A percentile compares a stretch with the other conserved stretches of the same genome.
These are phyloP conservation scores for Colletotrichum plurivorum DNA, from an alignment of 2,329 filamentous ascomycete species.

Conservation along the genomic window DNA sequence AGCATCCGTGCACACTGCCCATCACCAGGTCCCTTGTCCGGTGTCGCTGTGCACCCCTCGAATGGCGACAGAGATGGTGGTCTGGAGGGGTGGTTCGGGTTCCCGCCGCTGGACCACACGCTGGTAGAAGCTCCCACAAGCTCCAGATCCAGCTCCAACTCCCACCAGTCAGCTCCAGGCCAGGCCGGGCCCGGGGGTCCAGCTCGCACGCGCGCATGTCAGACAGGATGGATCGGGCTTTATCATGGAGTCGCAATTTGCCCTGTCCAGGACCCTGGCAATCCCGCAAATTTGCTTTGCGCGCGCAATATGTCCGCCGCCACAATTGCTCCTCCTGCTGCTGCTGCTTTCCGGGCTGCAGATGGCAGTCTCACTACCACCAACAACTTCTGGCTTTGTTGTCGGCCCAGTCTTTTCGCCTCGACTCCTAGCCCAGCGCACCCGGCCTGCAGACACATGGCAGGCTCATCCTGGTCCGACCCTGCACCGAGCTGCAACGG, in stretches of 20 bases:
- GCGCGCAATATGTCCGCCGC: not conserved
- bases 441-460: slow-evolving; percentile 3
- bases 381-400: not conserved
- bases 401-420: not conserved
- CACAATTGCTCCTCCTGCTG: not conserved
- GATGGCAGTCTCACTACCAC: not conserved
- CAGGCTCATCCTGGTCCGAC: slow-evolving; percentile 5
- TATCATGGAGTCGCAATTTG: slow-evolving; percentile 30
- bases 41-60: slow-evolving; percentile 14
- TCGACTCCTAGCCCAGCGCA: not conserved
- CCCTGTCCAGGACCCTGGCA: slow-evolving; percentile 5
- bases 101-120: slow-evolving; percentile 10
- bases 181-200: not conserved
- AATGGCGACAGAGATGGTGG: slow-evolving; percentile 1
- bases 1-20: slow-evolving; percentile 32
- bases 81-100: slow-evolving; percentile 12
- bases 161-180: slow-evolving; percentile 10
- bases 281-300: slow-evolving; percentile 29
- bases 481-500: slow-evolving; percentile 27
- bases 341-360: slow-evolving; percentile 1
- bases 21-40: slow-evolving; percentile 23
- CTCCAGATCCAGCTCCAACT: slow-evolving; percentile 19
- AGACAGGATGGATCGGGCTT: slow-evolving; percentile 25
- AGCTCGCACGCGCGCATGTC: slow-evolving; percentile 33
- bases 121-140: slow-evolving; percentile 28